A percentile compares a stretch with the other conserved stretches of the same genome.
phyloP scores from a whole-genome alignment of 78 protist genomes.

The Andalucia godoyi region DNA sequence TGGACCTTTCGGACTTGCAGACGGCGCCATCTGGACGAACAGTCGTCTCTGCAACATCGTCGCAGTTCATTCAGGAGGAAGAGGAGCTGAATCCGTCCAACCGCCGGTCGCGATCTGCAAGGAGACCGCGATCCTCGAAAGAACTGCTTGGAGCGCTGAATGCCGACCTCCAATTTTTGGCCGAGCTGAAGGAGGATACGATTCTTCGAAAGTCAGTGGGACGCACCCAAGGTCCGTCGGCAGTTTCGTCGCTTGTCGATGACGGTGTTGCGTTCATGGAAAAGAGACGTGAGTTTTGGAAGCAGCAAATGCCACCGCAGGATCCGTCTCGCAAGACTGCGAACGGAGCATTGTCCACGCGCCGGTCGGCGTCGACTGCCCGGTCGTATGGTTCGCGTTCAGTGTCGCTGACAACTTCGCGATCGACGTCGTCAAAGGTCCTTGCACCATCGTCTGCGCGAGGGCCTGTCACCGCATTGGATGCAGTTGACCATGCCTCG shows the following conservation, averaged over 20 bases:
- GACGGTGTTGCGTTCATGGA: neutral
- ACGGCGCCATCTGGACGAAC: too few species aligned
- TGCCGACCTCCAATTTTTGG: neutral
- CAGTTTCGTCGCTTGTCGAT: neutral
- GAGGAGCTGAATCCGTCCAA: too few species aligned
- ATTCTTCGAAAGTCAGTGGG: neutral
- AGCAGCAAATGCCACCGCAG: conserved; percentile 5
- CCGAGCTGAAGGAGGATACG: neutral
- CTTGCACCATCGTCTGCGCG: neutral
- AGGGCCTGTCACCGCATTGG: neutral
- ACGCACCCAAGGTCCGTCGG: neutral
- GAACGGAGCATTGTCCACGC: too few species aligned
- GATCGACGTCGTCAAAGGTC: neutral
- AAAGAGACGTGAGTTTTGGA: conserved; percentile 7
- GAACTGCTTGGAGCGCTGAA: conserved; percentile 7
- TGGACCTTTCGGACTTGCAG: too few species aligned
- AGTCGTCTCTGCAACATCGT: too few species aligned
- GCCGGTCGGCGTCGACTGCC: neutral
- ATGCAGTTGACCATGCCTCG: neutral
- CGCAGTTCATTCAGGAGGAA: too few species aligned
- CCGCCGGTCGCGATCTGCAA: too few species aligned
- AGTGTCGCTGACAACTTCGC: neutral
- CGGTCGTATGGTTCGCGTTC: neutral
- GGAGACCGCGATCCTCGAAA: too few species aligned
- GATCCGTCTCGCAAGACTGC: too few species aligned